Base-by-base conservation (phyloP, 1,139 yeast genomes). In the Zygoascus meyerae region DNA sequence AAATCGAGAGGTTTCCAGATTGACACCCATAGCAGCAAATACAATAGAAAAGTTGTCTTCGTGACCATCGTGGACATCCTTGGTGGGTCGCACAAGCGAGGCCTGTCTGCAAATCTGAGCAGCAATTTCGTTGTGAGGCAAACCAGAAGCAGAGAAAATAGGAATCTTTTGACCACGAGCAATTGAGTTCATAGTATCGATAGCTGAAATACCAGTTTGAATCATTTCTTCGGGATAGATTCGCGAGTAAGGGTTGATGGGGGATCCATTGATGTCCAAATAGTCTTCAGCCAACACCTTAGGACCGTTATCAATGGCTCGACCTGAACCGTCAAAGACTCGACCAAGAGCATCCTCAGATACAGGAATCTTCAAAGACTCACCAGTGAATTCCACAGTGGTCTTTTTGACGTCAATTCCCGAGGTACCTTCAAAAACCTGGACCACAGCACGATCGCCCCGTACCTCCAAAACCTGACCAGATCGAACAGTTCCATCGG, bases 21-120 rank as follows among this genome's bases (percentile, higher is more conserved):
- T 86, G 57, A 86, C 95, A 78, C 95, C 95, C 95, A 86, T 86
- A 52, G 99, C 99, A 44, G 97, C 99, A 65, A 92, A 92, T 43
- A 92, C 99, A 72, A 92, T 94, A 49, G 96, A 86, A 85, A 92
- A 92, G 71, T 92, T 92, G 61, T 92, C 99, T 72, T 92, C 98
- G 69, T 92, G 99, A 63, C 98, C 99, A 70, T 92, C 99, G 67
- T 92, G 98, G 50, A 92, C 98, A 69, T 92, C 99, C 74, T 92
- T 92, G 44, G 98, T 92, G 63, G 99, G 98, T 73, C 98, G 85
- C 50, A 94, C 98, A 66, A 92, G 79, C 61, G 97, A 97, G 41
- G 99, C 98, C 74, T 92, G 99, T 74, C 99, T 89, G 78, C 97
- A 92, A 69, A 92, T 92, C 72, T 92, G 99, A 40, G 99, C 98